phyloP scores from a whole-genome alignment of 768 basidiomycete genomes.

The Mycena galopus region DNA sequence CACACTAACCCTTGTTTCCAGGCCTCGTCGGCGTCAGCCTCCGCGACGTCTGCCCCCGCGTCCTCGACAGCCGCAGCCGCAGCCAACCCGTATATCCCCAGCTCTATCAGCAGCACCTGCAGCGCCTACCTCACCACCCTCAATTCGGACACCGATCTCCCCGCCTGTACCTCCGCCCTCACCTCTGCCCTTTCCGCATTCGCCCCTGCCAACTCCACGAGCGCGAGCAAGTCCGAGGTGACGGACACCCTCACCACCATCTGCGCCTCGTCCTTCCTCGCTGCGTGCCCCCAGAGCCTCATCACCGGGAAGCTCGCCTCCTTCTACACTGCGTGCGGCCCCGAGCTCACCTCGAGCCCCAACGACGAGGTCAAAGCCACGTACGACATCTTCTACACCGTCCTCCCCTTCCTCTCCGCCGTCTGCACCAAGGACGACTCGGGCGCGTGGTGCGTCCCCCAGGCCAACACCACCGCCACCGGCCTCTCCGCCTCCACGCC shows the following conservation, averaged over 20 bases:
- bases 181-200: slow-evolving; percentile 71
- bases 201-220: slow-evolving; percentile 52
- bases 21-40: slow-evolving; percentile 39
- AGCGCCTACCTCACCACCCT: slow-evolving; percentile 69
- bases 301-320: slow-evolving; percentile 72
- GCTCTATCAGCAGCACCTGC: slow-evolving; percentile 70
- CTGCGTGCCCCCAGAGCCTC: slow-evolving; percentile 66
- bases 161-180: slow-evolving; percentile 73
- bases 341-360: slow-evolving; percentile 72
- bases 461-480: slow-evolving; percentile 52
- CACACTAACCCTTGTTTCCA: slow-evolving; percentile 24
- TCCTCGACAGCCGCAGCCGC: slow-evolving; percentile 47
- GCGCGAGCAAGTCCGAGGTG: slow-evolving; percentile 59
- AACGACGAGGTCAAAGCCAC: slow-evolving; percentile 65
- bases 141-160: slow-evolving; percentile 70
- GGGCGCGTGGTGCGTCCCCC: slow-evolving; percentile 76
- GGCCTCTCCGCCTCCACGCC: slow-evolving; percentile 38
- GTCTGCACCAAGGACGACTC: slow-evolving; percentile 83
- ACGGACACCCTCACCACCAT: slow-evolving; percentile 64
- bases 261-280: slow-evolving; percentile 62
- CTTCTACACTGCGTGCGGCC: slow-evolving; percentile 79
- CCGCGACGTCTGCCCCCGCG: slow-evolving; percentile 34
- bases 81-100: slow-evolving; percentile 78
- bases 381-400: slow-evolving; percentile 86
- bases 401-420: slow-evolving; percentile 74